A percentile compares a stretch with the other conserved stretches of the same genome.
Conservation (phyloP, 2,329 filamentous ascomycete genomes). For the Aspergillus chevalieri region DNA sequence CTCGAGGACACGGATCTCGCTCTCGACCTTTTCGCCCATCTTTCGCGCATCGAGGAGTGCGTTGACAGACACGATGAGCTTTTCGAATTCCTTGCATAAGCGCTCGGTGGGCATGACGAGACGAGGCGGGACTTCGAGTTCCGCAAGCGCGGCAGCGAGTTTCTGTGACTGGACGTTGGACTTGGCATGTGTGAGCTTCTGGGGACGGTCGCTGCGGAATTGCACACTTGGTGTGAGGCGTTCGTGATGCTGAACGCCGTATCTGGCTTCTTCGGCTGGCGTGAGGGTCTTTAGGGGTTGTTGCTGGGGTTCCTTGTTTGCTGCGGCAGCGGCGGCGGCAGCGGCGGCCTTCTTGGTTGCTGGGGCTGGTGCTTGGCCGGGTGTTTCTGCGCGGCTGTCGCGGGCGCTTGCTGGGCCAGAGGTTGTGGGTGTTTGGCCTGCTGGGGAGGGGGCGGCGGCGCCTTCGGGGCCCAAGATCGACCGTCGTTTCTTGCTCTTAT, state of each 20-base stretch:
- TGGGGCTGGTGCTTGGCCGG: conserved; percentile 16
- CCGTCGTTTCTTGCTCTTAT: conserved; percentile 85
- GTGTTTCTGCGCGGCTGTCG: conserved; percentile 34
- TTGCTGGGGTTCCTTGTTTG: conserved; percentile 35
- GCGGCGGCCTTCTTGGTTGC: conserved; percentile 30
- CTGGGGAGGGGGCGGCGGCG: conserved; percentile 41
- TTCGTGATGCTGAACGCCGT: conserved; percentile 80
- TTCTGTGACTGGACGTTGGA: conserved; percentile 47
- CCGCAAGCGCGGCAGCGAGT: conserved; percentile 41
- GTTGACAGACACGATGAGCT: conserved; percentile 43
- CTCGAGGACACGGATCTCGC: conserved; percentile 43
- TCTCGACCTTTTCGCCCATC: conserved; percentile 42
- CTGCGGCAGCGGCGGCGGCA: conserved; percentile 30
- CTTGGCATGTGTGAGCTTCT: conserved; percentile 46
- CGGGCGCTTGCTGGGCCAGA: conserved; percentile 30
- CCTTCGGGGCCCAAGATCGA: conserved; percentile 59
- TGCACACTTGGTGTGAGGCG: conserved; percentile 78
- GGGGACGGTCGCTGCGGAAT: conserved; percentile 65
- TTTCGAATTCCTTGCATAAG: conserved; percentile 46
- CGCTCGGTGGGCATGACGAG: conserved; percentile 47
- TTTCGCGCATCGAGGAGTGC: conserved; percentile 44
- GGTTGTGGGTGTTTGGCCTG: conserved; percentile 46
- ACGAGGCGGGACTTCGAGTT: conserved; percentile 42
- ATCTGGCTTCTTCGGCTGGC: conserved; percentile 68
- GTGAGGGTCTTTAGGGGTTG: conserved; percentile 64